Conservation (phyloP, 345 rosid species). For the Eucalyptus pauciflora region DNA sequence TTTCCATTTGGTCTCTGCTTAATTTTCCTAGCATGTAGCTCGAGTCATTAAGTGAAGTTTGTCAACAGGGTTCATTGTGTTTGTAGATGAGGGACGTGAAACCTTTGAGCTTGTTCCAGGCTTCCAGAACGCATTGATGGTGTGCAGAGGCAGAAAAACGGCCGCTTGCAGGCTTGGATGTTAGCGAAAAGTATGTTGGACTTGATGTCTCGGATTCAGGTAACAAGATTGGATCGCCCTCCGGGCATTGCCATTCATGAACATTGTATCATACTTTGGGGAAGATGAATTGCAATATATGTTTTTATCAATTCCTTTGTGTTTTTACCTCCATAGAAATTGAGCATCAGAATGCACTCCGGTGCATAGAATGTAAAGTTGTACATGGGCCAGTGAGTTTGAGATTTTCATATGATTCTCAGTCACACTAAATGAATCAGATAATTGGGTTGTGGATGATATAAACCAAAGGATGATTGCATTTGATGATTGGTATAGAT, state of each 20-base stretch:
- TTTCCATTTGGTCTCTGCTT: not conserved
- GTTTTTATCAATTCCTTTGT: not conserved
- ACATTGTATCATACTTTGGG: not conserved
- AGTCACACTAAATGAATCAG: not conserved
- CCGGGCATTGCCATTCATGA: not conserved
- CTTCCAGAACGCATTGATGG: conserved; percentile 21
- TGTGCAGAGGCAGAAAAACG: conserved; percentile 12
- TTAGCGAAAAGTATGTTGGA: conserved; percentile 93
- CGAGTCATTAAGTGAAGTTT: not conserved
- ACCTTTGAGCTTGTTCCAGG: conserved; percentile 34
- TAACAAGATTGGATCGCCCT: conserved; percentile 51
- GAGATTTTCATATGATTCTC: not conserved
- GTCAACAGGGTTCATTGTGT: not conserved
- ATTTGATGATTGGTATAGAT: not conserved
- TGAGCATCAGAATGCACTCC: not conserved
- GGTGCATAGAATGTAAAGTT: not conserved
- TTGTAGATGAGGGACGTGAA: conserved; percentile 57
- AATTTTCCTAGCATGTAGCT: not conserved
- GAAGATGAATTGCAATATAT: not conserved
- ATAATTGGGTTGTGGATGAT: not conserved
- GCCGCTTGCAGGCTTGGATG: conserved; percentile 74
- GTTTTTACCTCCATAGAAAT: not conserved
- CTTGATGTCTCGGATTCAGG: conserved; percentile 56
- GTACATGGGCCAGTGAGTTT: not conserved
- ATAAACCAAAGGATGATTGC: not conserved